These are phyloP conservation scores for Penicillium diatomitis DNA, from an alignment of 495 filamentous ascomycete species.

Conservation along the genomic window DNA sequence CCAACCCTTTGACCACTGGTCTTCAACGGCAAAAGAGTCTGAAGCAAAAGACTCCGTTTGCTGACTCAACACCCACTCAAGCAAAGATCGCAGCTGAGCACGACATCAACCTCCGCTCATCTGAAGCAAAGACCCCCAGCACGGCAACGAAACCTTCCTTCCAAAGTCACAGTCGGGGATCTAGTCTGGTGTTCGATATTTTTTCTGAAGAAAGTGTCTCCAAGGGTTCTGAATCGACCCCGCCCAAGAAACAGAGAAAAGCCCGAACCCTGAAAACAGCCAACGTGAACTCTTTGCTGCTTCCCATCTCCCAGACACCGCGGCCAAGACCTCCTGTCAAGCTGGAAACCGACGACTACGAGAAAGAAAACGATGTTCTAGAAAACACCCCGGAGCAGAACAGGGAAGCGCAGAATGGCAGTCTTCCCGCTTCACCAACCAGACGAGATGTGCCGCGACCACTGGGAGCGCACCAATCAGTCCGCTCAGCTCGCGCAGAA, in stretches of 20 bases:
- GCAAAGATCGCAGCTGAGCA: not conserved
- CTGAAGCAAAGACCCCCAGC: not conserved
- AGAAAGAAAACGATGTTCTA: constrained; percentile 36
- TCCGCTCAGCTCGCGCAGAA: not conserved
- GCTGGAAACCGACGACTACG: constrained; percentile 26
- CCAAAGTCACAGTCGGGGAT: constrained; percentile 8
- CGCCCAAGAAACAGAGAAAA: constrained; percentile 15
- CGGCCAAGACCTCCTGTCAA: constrained; percentile 18
- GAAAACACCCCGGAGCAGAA: constrained; percentile 15
- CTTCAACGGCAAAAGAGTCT: not conserved
- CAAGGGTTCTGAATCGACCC: not conserved
- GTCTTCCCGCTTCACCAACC: constrained; percentile 11
- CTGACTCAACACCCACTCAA: not conserved
- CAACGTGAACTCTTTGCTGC: constrained; percentile 29
- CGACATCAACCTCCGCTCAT: not conserved
- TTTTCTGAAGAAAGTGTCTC: constrained; percentile 20
- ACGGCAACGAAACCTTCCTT: constrained; percentile 1
- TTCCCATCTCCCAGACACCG: constrained; percentile 17
- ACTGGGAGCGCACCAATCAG: constrained; percentile 6
- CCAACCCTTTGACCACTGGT: not conserved
- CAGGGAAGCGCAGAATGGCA: constrained; percentile 10
- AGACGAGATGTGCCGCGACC: constrained; percentile 12
- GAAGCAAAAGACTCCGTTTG: not conserved
- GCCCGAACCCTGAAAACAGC: constrained; percentile 20
- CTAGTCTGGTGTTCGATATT: constrained; percentile 21